Percentiles rank a stretch among this genome's conserved stretches.
phyloP scores from a whole-genome alignment of 2,329 filamentous ascomycete species.

The Aureobasidium uvarum region DNA sequence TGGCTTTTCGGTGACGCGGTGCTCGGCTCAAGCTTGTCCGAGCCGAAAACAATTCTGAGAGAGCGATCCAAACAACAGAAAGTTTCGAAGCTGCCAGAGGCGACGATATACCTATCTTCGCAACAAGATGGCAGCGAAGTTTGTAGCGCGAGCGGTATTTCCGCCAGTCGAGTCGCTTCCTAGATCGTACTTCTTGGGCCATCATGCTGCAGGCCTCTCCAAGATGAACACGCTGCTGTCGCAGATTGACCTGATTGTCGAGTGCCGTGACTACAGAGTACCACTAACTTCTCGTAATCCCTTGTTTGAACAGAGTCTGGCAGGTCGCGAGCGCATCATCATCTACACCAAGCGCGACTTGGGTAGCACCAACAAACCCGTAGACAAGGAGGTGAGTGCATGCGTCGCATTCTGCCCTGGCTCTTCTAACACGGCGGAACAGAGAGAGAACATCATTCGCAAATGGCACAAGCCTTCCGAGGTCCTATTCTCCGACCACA shows the following conservation, averaged over 20 bases:
- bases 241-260: constrained; percentile 81
- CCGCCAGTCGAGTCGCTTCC: constrained; percentile 71
- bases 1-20: not conserved
- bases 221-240: constrained; percentile 80
- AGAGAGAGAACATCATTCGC: constrained; percentile 42
- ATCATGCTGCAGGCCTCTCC: constrained; percentile 77
- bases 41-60: not conserved
- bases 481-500: constrained; percentile 55
- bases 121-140: constrained; percentile 46
- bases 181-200: constrained; percentile 90
- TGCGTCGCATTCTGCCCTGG: not conserved
- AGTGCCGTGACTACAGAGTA: constrained; percentile 91
- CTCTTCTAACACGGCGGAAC: not conserved
- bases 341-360: constrained; percentile 92
- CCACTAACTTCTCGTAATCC: constrained; percentile 89
- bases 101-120: not conserved
- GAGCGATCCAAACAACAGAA: not conserved
- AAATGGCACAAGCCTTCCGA: constrained; percentile 55
- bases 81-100: not conserved
- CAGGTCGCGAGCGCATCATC: constrained; percentile 66
- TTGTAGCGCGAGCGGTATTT: constrained; percentile 73
- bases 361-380: constrained; percentile 49
- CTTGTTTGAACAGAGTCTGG: constrained; percentile 74
- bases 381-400: constrained; percentile 44
- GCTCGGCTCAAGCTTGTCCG: constrained; percentile 18